Percentiles rank a stretch among this genome's conserved stretches.
Conservation (phyloP, 2,329 filamentous ascomycete genomes). For the Paraphaeosphaeria minitans region DNA sequence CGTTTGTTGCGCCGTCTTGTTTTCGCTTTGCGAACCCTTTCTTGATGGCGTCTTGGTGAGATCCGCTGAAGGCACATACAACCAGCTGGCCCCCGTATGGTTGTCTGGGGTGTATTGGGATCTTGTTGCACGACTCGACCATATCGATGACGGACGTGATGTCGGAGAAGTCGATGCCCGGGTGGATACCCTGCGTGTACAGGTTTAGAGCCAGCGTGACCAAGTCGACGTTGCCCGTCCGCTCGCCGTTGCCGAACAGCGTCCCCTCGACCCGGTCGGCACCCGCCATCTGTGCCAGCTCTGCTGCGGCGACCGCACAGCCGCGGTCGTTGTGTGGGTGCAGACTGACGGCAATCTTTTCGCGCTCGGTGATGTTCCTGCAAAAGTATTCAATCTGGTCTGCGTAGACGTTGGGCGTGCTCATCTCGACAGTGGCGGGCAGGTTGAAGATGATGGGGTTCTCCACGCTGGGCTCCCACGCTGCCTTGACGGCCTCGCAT, state of each 20-base stretch:
- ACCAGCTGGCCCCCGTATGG: slow-evolving; percentile 92
- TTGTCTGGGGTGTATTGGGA: slow-evolving; percentile 85
- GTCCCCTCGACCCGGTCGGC: slow-evolving; percentile 94
- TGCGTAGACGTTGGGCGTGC: slow-evolving; percentile 93
- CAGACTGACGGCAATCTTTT: slow-evolving; percentile 86
- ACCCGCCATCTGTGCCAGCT: slow-evolving; percentile 94
- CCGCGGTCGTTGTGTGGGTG: slow-evolving; percentile 96
- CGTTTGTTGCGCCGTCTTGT: slow-evolving; percentile 60
- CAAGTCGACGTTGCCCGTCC: slow-evolving; percentile 93
- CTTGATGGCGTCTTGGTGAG: slow-evolving; percentile 95
- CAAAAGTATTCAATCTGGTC: slow-evolving; percentile 98
- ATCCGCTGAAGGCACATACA: slow-evolving; percentile 89
- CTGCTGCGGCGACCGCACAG: slow-evolving; percentile 85
- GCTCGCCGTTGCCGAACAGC: slow-evolving; percentile 91
- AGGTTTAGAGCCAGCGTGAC: slow-evolving; percentile 92
- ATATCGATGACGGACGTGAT: slow-evolving; percentile 83
- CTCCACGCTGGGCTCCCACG: slow-evolving; percentile 82
- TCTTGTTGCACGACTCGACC: slow-evolving; percentile 93
- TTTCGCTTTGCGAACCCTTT: slow-evolving; percentile 79
- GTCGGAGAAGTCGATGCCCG: slow-evolving; percentile 89
- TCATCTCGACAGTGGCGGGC: slow-evolving; percentile 92
- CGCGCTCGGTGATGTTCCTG: slow-evolving; percentile 78
- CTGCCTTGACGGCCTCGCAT: slow-evolving; percentile 91
- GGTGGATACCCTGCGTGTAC: slow-evolving; percentile 89
- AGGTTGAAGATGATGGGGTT: slow-evolving; percentile 95